Evolutionary conservation across 768 basidiomycete species (phyloP), one percentile per base, ranked within the genome.

Genomic region (Boletellus ananiceps): DNA sequence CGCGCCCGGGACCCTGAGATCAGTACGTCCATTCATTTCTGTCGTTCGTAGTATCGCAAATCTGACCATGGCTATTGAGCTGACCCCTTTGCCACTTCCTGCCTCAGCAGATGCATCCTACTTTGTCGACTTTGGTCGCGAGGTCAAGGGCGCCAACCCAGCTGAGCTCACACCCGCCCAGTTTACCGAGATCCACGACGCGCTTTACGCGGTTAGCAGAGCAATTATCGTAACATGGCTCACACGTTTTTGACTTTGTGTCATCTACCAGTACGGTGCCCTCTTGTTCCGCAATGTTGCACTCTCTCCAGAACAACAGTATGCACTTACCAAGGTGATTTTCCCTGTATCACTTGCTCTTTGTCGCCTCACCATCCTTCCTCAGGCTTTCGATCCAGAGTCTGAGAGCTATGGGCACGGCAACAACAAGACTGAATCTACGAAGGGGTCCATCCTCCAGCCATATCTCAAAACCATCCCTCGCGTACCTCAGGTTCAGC

Each of bases 381-480:
- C 23, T n/a, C 32, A 91, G 90, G 84, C 85, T 0, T 93, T 93
- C 64, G 91, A 93, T 64, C 81, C 79, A 2, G 44, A 68, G 0
- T 69, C 75, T 19, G 73, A 80, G 48, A 65, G 68, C 56, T 93
- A 93, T 59, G 91, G 92, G 0, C 91, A 93, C 59, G 89, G 91
- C 2, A 91, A 91, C 67, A 89, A 90, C 74, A 89, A 90, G 74
- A 90, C 86, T 0, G 79, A 83, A 47, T 69, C 72, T 38, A 82
- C 83, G 16, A 78, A 76, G 59, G 85, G 85, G 59, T 92, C 90
- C 4, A 86, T 93, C 58, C 80, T 93, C 13, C 89, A 92, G 62
- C 88, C 90, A 0, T 88, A 93, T 64, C 79, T 93, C 59, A 94
- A 92, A 74, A 93, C 88, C 34, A 90, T 95, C 52, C 90, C 93